Conservation (phyloP, 2,329 filamentous ascomycete species). For the Cadophora malorum region DNA sequence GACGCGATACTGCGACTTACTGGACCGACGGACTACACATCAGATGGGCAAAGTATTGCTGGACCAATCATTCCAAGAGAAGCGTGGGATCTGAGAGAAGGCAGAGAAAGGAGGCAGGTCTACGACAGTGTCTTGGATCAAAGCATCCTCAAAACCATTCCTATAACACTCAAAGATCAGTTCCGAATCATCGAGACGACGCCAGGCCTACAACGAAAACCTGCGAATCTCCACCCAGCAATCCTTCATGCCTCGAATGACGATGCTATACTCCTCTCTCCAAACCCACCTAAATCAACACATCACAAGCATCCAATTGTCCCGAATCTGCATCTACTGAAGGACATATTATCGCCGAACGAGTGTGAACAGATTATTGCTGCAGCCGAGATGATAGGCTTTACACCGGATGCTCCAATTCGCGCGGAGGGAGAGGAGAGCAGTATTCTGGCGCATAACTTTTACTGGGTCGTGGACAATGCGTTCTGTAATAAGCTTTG, state of each 20-base stretch:
- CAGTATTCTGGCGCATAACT: conserved; percentile 73
- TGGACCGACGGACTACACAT: conserved; percentile 62
- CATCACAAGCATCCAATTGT: conserved; percentile 65
- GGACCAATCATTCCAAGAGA: conserved; percentile 62
- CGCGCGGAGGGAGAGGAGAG: conserved; percentile 66
- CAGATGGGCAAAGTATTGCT: conserved; percentile 41
- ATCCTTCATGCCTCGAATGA: conserved; percentile 67
- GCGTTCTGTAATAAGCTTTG: conserved; percentile 69
- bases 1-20: conserved; percentile 69
- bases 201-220: conserved; percentile 64
- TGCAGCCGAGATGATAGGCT: conserved; percentile 68
- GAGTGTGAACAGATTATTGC: conserved; percentile 73
- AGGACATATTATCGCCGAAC: conserved; percentile 62
- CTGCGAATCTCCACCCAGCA: conserved; percentile 71
- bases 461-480: conserved; percentile 73
- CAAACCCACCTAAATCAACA: conserved; percentile 55
- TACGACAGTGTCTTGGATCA: conserved; percentile 66
- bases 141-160: conserved; percentile 55
- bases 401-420: conserved; percentile 71
- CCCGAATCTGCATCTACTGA: conserved; percentile 64
- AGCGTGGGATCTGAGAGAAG: conserved; percentile 64
- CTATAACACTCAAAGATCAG: conserved; percentile 47
- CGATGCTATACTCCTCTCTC: conserved; percentile 60
- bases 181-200: conserved; percentile 69
- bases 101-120: conserved; percentile 50